Evolutionary conservation across 345 rosid genomes (phyloP).

Genomic region (Pseudoturritis turrita): DNA sequence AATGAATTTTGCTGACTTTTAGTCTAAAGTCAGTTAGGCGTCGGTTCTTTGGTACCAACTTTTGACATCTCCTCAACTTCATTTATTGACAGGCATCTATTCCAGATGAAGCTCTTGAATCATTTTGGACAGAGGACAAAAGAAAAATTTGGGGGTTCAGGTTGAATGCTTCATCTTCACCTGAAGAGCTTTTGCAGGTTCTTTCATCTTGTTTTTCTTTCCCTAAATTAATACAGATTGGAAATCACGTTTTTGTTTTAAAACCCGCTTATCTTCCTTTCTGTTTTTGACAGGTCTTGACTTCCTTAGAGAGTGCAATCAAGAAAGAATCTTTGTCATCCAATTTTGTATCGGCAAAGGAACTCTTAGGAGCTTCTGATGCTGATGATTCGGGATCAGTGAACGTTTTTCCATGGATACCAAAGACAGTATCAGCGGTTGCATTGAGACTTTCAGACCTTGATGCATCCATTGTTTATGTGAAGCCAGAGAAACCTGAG

Average conservation of each 20-base stretch:
- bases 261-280: neutral
- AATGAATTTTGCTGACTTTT: neutral
- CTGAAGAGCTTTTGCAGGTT: constrained; percentile 79
- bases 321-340: constrained; percentile 58
- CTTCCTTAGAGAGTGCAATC: constrained; percentile 66
- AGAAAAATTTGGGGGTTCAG: constrained; percentile 58
- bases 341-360: constrained; percentile 64
- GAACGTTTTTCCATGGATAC: constrained; percentile 91
- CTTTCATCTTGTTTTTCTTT: neutral
- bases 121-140: constrained; percentile 60
- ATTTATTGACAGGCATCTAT: constrained; percentile 52
- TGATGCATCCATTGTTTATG: constrained; percentile 55
- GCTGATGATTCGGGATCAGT: constrained; percentile 36
- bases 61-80: constrained; percentile 7
- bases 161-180: constrained; percentile 52
- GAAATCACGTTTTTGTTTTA: neutral
- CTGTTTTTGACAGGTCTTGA: constrained; percentile 50
- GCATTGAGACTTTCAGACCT: constrained; percentile 86
- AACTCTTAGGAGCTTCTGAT: constrained; percentile 49
- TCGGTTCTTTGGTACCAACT: neutral
- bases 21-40: neutral
- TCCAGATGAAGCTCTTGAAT: constrained; percentile 75
- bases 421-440: constrained; percentile 77
- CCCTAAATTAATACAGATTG: neutral
- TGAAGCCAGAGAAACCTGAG: constrained; percentile 55